Base-by-base conservation (phyloP, 805 yeast genomes). In the Starmerella tilneyi region DNA sequence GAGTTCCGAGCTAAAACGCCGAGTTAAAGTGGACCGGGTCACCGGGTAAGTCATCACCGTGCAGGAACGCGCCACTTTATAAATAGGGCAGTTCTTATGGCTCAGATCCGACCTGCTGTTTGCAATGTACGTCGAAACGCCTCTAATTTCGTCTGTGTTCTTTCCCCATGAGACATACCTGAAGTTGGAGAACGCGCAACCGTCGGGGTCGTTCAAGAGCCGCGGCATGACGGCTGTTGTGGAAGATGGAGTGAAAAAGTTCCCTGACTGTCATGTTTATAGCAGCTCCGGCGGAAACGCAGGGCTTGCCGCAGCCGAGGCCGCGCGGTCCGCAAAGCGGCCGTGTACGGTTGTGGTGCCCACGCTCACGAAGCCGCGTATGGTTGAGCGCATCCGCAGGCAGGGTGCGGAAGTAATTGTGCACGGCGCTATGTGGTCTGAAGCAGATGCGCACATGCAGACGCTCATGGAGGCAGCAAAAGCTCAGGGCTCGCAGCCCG, bases 301-400 rank as follows among this genome's bases (percentile, higher is more conserved):
- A 51, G 97, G 97, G 2, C 89, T 86, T 57, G 97, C 97, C 50
- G 95, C 86, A 15, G 96, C 96, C 0, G 84, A 66, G 60, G 82
- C 94, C 15, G 94, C 96, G 3, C 75, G 74, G 46, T 72, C 75
- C 43, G 66, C 81, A 59, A 79, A 79, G 2, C 33, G 45, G 8
- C 58, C 56, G 1, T 75, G 80, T 53, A 76, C 81, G 0, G 83
- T 80, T 2, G 81, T 75, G 0, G 73, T 80, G 1, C 85, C 85
- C 1, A 59, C 55, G 0, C 59, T 66, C 3, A 69, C 83, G 9
- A 70, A 71, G 44, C 55, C 54, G 3, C 63, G 66, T 22, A 75
- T 78, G 62, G 59, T 66, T 6, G 63, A 64, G 9, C 69, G 71
- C 49, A 68, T 79, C 33, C 58, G 60, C 37, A 44, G 37, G 17